phyloP scores from a whole-genome alignment of 805 yeast genomes.

The Lipomyces yamanashiensis region DNA sequence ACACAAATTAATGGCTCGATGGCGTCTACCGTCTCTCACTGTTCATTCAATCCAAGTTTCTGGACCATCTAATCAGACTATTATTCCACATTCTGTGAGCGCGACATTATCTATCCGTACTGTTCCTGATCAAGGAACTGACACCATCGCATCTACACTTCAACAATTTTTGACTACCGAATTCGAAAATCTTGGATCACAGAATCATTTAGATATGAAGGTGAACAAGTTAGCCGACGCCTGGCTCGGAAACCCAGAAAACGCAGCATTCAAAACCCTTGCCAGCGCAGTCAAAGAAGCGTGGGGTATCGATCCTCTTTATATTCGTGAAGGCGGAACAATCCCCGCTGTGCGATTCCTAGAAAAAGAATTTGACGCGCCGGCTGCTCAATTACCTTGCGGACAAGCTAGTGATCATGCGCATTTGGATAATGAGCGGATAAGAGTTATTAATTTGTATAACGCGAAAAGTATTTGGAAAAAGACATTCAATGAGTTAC shows the following conservation, averaged over 20 bases:
- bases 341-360: conserved; percentile 86
- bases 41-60: conserved; percentile 82
- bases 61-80: conserved; percentile 88
- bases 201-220: conserved; percentile 63
- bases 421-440: conserved; percentile 84
- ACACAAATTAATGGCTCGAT: conserved; percentile 68
- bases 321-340: conserved; percentile 95
- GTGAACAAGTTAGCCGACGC: conserved; percentile 90
- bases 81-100: conserved; percentile 80
- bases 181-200: conserved; percentile 59
- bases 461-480: conserved; percentile 65
- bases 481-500: conserved; percentile 23
- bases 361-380: conserved; percentile 80
- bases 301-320: conserved; percentile 68
- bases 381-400: conserved; percentile 94
- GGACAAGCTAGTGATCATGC: conserved; percentile 96
- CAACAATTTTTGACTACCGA: conserved; percentile 52
- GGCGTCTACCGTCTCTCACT: conserved; percentile 90
- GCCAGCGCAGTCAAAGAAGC: conserved; percentile 63
- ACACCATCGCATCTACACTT: conserved; percentile 58
- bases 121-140: conserved; percentile 84
- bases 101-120: conserved; percentile 82
- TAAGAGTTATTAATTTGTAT: conserved; percentile 76
- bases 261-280: conserved; percentile 71
- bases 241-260: conserved; percentile 88